phyloP scores from a whole-genome alignment of 2,329 filamentous ascomycete species.

The Zasmidium cellare region DNA sequence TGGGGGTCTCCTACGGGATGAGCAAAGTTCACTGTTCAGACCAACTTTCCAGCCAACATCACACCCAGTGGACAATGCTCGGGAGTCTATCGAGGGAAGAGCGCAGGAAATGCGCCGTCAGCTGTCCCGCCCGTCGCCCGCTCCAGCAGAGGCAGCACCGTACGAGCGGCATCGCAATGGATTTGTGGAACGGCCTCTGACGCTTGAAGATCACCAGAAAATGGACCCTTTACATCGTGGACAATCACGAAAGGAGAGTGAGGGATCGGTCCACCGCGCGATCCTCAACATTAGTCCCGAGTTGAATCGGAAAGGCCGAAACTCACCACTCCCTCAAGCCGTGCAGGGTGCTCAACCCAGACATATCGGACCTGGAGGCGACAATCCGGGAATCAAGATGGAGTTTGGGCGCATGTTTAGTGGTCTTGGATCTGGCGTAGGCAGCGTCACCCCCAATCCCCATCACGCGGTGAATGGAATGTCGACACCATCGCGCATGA shows the following conservation, averaged over 20 bases:
- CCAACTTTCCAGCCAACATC: slow-evolving; percentile 28
- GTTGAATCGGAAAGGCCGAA: slow-evolving; percentile 76
- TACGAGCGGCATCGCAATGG: slow-evolving; percentile 27
- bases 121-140: slow-evolving; percentile 29
- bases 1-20: slow-evolving; percentile 31
- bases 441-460: slow-evolving; percentile 50
- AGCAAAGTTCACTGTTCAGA: slow-evolving; percentile 31
- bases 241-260: slow-evolving; percentile 45
- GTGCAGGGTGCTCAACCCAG: slow-evolving; percentile 89
- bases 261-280: slow-evolving; percentile 53
- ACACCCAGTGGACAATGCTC: slow-evolving; percentile 27
- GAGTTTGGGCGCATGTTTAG: slow-evolving; percentile 95
- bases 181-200: slow-evolving; percentile 39
- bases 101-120: slow-evolving; percentile 29
- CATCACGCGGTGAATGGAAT: slow-evolving; percentile 51
- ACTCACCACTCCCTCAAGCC: slow-evolving; percentile 87
- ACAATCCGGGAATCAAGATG: slow-evolving; percentile 82
- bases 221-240: slow-evolving; percentile 52
- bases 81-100: slow-evolving; percentile 33
- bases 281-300: slow-evolving; percentile 73
- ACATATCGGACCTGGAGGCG: slow-evolving; percentile 73
- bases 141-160: slow-evolving; percentile 20
- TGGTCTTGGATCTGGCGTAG: slow-evolving; percentile 76
- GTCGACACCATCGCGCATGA: slow-evolving; percentile 52
- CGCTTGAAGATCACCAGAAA: slow-evolving; percentile 37